Evolutionary conservation across 2,329 filamentous ascomycete genomes (phyloP).

Genomic region (Atkinsonella texensis): DNA sequence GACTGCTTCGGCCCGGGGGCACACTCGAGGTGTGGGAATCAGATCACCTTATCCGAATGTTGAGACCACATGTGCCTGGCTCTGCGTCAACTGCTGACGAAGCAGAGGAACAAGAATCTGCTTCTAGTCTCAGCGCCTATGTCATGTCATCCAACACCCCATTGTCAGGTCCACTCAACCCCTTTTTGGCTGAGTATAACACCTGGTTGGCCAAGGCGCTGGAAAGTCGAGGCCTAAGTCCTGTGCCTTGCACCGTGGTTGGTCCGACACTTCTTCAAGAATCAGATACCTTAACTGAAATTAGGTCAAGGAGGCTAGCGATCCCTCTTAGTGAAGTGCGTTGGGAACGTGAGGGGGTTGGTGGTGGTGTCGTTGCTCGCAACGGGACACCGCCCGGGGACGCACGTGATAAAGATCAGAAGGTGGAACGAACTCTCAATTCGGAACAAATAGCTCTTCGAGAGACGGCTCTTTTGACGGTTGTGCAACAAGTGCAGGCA

Average conservation of each 20-base stretch:
- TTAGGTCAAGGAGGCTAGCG: conserved; percentile 67
- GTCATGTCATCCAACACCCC: conserved; percentile 72
- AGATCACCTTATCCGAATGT: conserved; percentile 71
- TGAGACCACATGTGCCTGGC: conserved; percentile 63
- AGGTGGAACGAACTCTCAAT: conserved; percentile 38
- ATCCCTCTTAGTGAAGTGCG: conserved; percentile 74
- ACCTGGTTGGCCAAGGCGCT: conserved; percentile 68
- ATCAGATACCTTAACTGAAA: conserved; percentile 54
- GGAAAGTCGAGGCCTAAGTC: conserved; percentile 54
- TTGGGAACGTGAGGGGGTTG: conserved; percentile 72
- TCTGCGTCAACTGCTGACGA: conserved; percentile 23
- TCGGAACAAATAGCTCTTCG: conserved; percentile 62
- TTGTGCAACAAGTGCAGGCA: conserved; percentile 73
- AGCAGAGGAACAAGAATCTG: conserved; percentile 48
- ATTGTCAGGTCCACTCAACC: conserved; percentile 68
- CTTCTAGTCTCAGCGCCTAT: conserved; percentile 65
- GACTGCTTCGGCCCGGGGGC: conserved; percentile 66
- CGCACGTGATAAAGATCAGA: conserved; percentile 33
- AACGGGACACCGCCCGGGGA: conserved; percentile 49
- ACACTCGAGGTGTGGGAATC: conserved; percentile 82
- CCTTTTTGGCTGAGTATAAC: conserved; percentile 74
- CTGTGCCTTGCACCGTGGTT: conserved; percentile 68
- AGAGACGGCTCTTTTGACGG: conserved; percentile 67
- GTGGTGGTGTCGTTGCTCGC: conserved; percentile 48
- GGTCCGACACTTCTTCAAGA: conserved; percentile 73